Base-by-base conservation (phyloP, 345 rosid genomes). In the Corchorus capsularis region DNA sequence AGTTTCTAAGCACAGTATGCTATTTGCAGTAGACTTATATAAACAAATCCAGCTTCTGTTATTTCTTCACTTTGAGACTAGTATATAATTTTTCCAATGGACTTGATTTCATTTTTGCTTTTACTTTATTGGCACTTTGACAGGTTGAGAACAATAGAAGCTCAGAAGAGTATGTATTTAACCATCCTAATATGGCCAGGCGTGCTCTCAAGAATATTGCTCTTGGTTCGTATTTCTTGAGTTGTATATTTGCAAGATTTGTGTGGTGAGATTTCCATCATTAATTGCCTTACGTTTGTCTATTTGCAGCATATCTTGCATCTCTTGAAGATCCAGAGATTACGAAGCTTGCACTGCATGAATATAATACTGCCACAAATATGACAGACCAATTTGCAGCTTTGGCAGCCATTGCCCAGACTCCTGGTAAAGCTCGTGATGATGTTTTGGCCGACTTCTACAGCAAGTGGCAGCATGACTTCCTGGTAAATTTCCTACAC, bases 381-480 rank as follows among this genome's bases (percentile, higher is more conserved):
- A 87, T 93, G 98, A 96, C 97, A 0, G 98, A 94, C 1, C 98
- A 91, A 72, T 86, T 92, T 84, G 91, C 97, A 41, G 97, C 99
- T 81, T 84, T 96, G 89, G 95, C 91, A 50, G 97, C 99, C 82
- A 84, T 96, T 19, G 81, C 89, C 35, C 95, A 91, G 83, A 89
- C 63, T 37, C 97, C 97, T 55, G 96, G 96, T 57, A 75, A 88
- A 89, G 83, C 84, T 56, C 92, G 98, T 47, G 97, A 94, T 61
- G 92, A 94, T 20, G 88, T 83, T 64, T 84, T 92, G 77, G 91
- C 93, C 7, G 97, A 94, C 84, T 94, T 96, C 85, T 92, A 91
- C 66, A 77, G 61, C 86, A 92, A 94, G 84, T 94, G 99, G 99
- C 94, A 90, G 81, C 77, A 89, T 62, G 87, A 96, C 75, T 96